phyloP scores from a whole-genome alignment of 1,284 basidiomycete genomes.

The Boletus sp. region DNA sequence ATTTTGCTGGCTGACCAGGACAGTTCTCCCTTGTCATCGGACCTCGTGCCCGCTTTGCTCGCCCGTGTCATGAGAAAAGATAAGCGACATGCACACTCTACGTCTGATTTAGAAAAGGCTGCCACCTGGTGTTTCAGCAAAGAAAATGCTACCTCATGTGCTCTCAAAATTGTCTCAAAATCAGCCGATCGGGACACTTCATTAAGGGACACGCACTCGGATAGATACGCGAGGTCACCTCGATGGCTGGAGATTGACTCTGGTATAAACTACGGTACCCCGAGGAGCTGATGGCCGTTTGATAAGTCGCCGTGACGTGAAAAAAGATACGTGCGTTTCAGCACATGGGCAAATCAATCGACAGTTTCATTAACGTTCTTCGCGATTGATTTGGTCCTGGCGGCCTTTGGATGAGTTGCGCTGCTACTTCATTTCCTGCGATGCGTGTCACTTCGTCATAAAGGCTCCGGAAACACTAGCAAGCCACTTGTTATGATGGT shows the following conservation, averaged over 20 bases:
- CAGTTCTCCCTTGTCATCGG: not conserved
- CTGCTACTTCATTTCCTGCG: constrained; percentile 20
- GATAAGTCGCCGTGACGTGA: constrained; percentile 37
- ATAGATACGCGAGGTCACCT: constrained; percentile 26
- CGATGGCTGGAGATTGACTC: constrained; percentile 28
- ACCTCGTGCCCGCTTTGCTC: constrained; percentile 8
- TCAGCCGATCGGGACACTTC: constrained; percentile 11
- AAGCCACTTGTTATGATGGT: not conserved
- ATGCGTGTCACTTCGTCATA: constrained; percentile 7
- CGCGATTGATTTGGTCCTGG: constrained; percentile 11
- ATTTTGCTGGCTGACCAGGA: no score
- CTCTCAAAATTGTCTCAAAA: not conserved
- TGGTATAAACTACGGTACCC: constrained; percentile 31
- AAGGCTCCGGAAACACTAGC: constrained; percentile 11
- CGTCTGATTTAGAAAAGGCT: constrained; percentile 6
- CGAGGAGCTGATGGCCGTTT: constrained; percentile 29
- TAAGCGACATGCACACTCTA: not conserved
- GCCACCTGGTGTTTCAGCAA: constrained; percentile 18
- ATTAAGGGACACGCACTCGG: constrained; percentile 15
- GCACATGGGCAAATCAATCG: constrained; percentile 29
- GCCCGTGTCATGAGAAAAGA: constrained; percentile 11
- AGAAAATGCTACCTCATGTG: constrained; percentile 9
- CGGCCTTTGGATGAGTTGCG: constrained; percentile 5
- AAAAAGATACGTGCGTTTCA: constrained; percentile 35
- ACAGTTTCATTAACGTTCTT: constrained; percentile 10